These are phyloP conservation scores for Cephaloascus fragrans DNA, from an alignment of 805 yeast genomes.

Conservation along the genomic window DNA sequence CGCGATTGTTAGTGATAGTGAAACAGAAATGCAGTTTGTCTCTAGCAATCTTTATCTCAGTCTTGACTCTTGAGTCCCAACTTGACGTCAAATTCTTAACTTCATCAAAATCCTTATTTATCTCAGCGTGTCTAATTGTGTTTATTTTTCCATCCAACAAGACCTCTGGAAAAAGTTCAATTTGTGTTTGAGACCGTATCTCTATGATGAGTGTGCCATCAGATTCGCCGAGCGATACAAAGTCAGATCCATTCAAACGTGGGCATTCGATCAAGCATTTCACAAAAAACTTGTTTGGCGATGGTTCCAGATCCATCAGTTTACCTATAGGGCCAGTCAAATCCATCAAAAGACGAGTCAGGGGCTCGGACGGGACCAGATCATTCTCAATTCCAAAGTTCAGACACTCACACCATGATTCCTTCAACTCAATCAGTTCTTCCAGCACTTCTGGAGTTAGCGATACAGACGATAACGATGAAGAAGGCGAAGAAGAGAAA, in stretches of 20 bases:
- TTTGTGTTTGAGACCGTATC: background rate
- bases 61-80: too few species aligned
- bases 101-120: too few species aligned
- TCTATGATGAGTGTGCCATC: background rate
- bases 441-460: too few species aligned
- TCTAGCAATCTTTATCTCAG: too few species aligned
- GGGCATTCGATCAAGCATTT: background rate
- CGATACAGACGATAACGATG: too few species aligned
- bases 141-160: too few species aligned
- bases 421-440: background rate
- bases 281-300: background rate
- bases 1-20: too few species aligned
- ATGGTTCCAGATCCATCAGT: background rate
- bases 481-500: background rate
- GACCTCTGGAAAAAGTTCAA: too few species aligned
- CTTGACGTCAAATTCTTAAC: too few species aligned
- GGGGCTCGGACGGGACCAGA: background rate
- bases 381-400: background rate
- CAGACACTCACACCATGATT: background rate
- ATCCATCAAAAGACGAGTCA: too few species aligned
- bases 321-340: background rate
- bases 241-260: background rate
- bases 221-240: background rate
- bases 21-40: too few species aligned
- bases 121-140: too few species aligned